Base-by-base conservation (phyloP, 805 yeast genomes). In the Millerago galiae region DNA sequence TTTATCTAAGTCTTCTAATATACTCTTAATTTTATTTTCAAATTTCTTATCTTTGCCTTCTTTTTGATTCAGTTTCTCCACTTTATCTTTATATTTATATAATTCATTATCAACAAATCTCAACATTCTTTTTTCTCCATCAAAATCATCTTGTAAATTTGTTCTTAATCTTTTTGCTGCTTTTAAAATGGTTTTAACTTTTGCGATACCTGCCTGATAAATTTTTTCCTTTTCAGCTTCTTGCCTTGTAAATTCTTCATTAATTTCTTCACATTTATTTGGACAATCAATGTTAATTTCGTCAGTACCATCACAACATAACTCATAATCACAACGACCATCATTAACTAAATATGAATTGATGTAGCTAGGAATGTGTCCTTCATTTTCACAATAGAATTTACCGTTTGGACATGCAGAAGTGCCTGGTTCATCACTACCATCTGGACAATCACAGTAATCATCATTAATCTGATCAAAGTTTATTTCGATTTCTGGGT, bases 361-460 rank as follows among this genome's bases (percentile, higher is more conserved):
- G 12, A 93, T 72, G 48, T 68, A 75, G 9, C 70, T 68, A 0
- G 89, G 77, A 5, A 71, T 54, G 50, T 77, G 83, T 4, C 96
- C 95, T 38, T 71, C 67, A 56, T 93, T 93, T 8, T 62, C 75
- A 63, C 99, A 91, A 60, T 77, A 89, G 55, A 88, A 90, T 37
- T 51, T 39, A 12, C 66, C 56, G 41, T 62, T 46, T 14, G 61
- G 55, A 61, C 98, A 91, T 0, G 96, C 96, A 32, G 82, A 67
- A 1, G 98, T 91, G 0, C 97, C 97, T 0, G 97, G 96, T 61
- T 93, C 98, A 65, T 93, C 99, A 5, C 90, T 79, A 0, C 98
- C 98, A 64, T 93, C 99, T 0, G 97, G 97, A 66, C 98, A 91
- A 56, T 93, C 98, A 63, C 98, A 91, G 56, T 73, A 82, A 53